Evolutionary conservation across 2,329 filamentous ascomycete species (phyloP).

Genomic region (Hypoxylon sp.): DNA sequence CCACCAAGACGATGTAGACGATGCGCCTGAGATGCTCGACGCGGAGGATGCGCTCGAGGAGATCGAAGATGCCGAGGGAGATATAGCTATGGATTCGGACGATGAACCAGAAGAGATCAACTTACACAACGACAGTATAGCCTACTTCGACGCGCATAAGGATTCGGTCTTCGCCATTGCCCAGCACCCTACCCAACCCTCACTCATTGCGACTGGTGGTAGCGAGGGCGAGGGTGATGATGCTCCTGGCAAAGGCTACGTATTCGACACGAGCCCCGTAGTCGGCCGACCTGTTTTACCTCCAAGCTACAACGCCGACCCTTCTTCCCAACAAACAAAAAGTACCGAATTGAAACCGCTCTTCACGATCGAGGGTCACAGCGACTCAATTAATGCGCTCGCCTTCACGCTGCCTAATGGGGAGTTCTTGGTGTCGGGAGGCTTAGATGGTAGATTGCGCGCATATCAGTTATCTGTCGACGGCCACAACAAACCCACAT

Average conservation of each 20-base stretch:
- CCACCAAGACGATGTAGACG: slow-evolving; percentile 62
- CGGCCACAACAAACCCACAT: slow-evolving; percentile 63
- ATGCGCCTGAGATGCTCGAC: slow-evolving; percentile 80
- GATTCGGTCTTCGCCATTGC: slow-evolving; percentile 97
- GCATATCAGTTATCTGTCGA: slow-evolving; percentile 72
- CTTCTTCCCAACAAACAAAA: slow-evolving; percentile 66
- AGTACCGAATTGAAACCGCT: slow-evolving; percentile 74
- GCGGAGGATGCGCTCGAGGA: slow-evolving; percentile 85
- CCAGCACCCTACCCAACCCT: slow-evolving; percentile 84
- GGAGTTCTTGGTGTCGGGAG: slow-evolving; percentile 87
- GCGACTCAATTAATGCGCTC: slow-evolving; percentile 89
- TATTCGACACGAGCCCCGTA: slow-evolving; percentile 81
- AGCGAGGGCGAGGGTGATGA: slow-evolving; percentile 72
- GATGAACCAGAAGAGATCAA: slow-evolving; percentile 80
- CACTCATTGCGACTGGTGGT: slow-evolving; percentile 89
- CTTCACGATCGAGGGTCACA: slow-evolving; percentile 87
- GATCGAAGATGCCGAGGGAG: slow-evolving; percentile 69
- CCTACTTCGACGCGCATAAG: slow-evolving; percentile 90
- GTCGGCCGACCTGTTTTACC: slow-evolving; percentile 79
- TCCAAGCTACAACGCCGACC: slow-evolving; percentile 78
- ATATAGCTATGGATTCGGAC: slow-evolving; percentile 85
- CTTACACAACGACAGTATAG: slow-evolving; percentile 91
- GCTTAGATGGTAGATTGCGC: slow-evolving; percentile 86
- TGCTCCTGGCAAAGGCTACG: slow-evolving; percentile 83
- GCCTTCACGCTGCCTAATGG: slow-evolving; percentile 87